Evolutionary conservation across 164 flowering plant species (phyloP).

Genomic region (Magnolia sinica): DNA sequence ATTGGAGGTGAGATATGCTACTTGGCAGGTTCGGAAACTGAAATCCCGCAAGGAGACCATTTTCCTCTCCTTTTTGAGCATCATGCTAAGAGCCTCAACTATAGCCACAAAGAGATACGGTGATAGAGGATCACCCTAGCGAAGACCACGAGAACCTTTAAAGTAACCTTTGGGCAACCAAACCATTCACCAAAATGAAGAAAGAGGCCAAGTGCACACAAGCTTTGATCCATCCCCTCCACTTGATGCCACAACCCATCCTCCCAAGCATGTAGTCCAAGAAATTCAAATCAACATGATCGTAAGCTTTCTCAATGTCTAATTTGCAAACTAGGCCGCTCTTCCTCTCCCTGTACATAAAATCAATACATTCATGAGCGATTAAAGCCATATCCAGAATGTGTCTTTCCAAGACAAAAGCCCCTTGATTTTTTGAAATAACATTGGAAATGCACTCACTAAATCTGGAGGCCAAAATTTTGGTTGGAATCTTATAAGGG

Average conservation of each 20-base stretch:
- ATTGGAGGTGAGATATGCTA: too few relatives aligned
- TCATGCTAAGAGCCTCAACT: too few relatives aligned
- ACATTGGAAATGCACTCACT: not conserved
- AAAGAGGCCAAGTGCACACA: not conserved
- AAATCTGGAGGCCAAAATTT: not conserved
- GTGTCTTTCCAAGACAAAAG: not conserved
- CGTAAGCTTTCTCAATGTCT: not conserved
- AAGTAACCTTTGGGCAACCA: too few relatives aligned
- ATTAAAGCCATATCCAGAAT: not conserved
- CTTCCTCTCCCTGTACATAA: not conserved
- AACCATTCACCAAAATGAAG: not conserved
- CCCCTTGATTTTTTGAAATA: not conserved
- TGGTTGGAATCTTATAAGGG: not conserved
- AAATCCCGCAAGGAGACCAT: too few relatives aligned
- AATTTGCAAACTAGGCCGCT: not conserved
- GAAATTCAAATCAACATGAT: not conserved
- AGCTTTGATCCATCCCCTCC: not conserved
- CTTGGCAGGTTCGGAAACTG: too few relatives aligned
- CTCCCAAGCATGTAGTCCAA: not conserved
- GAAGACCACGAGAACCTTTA: too few relatives aligned
- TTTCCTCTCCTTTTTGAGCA: too few relatives aligned
- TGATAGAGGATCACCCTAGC: too few relatives aligned
- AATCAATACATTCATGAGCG: not conserved
- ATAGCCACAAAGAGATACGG: too few relatives aligned
- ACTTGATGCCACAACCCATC: not conserved